These are phyloP conservation scores for Kuraishia borneana DNA, from an alignment of 805 yeast species.

Conservation along the genomic window DNA sequence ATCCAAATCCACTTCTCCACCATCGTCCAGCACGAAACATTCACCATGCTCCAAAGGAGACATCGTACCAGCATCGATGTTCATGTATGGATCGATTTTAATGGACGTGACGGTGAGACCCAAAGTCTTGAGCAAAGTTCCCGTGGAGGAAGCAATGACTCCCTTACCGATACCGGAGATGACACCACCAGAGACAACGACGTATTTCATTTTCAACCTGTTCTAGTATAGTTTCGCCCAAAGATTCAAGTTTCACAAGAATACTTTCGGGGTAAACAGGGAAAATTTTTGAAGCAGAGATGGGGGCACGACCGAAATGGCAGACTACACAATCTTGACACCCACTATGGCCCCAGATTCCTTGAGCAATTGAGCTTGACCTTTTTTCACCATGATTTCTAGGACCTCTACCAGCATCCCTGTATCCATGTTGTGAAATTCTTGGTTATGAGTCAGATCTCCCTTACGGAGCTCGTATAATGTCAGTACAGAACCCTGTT, in stretches of 20 bases:
- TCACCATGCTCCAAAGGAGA: constrained; percentile 99
- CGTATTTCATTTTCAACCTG: constrained; percentile 94
- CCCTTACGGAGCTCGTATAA: constrained; percentile 68
- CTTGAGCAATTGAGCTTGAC: constrained; percentile 63
- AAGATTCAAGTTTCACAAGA: neutral
- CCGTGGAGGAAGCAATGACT: constrained; percentile 95
- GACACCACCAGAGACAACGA: constrained; percentile 96
- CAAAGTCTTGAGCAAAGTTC: constrained; percentile 82
- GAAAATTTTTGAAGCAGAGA: neutral
- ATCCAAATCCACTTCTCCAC: constrained; percentile 98
- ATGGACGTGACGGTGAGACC: constrained; percentile 95
- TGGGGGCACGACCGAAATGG: too few species aligned
- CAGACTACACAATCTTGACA: constrained; percentile 60
- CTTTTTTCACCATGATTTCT: constrained; percentile 48
- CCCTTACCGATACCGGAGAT: constrained; percentile 99
- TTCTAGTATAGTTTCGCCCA: neutral
- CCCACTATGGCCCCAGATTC: constrained; percentile 55
- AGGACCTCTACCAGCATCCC: constrained; percentile 41
- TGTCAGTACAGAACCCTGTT: constrained; percentile 65
- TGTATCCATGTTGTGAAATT: constrained; percentile 53
- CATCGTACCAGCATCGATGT: constrained; percentile 99
- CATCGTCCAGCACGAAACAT: constrained; percentile 94
- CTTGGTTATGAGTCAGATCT: constrained; percentile 43
- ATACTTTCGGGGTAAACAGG: neutral
- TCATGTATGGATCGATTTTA: constrained; percentile 98